Evolutionary conservation across 1,139 yeast species (phyloP).

Genomic region (Candida buenavistaensis): DNA sequence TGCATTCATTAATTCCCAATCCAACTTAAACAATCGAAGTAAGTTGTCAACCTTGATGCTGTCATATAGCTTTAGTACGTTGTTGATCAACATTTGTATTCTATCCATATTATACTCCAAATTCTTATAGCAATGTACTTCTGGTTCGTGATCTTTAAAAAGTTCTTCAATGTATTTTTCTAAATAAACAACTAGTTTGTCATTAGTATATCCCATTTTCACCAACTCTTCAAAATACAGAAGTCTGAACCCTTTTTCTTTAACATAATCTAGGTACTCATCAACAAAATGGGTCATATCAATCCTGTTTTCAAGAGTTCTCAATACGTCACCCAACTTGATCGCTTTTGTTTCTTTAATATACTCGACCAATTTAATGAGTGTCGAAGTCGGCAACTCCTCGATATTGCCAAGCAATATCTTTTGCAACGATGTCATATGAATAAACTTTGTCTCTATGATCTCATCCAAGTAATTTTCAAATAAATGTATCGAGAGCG

Average conservation of each 20-base stretch:
- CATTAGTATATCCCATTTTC: conserved; percentile 14
- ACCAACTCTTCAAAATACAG: conserved; percentile 24
- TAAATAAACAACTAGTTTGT: conserved; percentile 21
- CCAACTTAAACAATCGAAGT: conserved; percentile 22
- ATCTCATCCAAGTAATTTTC: conserved; percentile 5
- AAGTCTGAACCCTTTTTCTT: conserved; percentile 18
- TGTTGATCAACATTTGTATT: conserved; percentile 24
- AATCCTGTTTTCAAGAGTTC: conserved; percentile 11
- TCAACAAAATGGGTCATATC: conserved; percentile 19
- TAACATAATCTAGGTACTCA: conserved; percentile 23
- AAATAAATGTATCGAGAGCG: conserved; percentile 8
- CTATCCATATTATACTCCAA: conserved; percentile 31
- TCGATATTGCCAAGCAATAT: conserved; percentile 13
- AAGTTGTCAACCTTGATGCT: conserved; percentile 13
- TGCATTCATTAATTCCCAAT: conserved; percentile 26
- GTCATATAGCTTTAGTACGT: conserved; percentile 13
- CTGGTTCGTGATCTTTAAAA: conserved; percentile 29
- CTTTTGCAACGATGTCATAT: conserved; percentile 6
- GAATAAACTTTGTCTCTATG: conserved; percentile 5
- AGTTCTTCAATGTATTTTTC: conserved; percentile 31
- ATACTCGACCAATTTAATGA: conserved; percentile 26
- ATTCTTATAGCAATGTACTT: conserved; percentile 37
- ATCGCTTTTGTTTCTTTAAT: conserved; percentile 18
- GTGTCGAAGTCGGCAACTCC: conserved; percentile 19
- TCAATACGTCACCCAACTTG: conserved; percentile 13